These are phyloP conservation scores for Chrysanthemum lavandulifolium DNA, from an alignment of 129 eudicot genomes.

Conservation along the genomic window DNA sequence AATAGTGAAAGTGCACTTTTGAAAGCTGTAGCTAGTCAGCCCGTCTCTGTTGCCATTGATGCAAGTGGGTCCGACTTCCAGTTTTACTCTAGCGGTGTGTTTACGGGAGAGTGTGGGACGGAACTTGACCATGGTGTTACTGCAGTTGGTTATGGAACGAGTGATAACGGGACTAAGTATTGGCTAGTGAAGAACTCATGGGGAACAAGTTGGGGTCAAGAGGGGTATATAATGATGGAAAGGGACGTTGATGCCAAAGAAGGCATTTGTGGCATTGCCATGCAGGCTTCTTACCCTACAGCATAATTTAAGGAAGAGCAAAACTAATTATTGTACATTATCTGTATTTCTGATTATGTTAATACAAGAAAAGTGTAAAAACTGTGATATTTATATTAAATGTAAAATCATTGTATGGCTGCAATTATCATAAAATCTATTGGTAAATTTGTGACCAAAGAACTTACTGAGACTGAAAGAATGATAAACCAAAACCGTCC, in stretches of 20 bases:
- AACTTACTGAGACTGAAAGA: too few species aligned
- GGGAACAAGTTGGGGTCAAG: constrained; percentile 38
- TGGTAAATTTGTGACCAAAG: background rate
- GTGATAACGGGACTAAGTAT: constrained; percentile 34
- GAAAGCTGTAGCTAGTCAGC: constrained; percentile 37
- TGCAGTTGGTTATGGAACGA: constrained; percentile 32
- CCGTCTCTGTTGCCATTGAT: constrained; percentile 38
- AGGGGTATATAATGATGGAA: constrained; percentile 35
- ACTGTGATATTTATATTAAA: background rate
- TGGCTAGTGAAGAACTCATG: constrained; percentile 38
- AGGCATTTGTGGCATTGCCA: constrained; percentile 36
- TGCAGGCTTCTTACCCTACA: constrained; percentile 33
- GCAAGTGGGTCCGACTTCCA: constrained; percentile 38
- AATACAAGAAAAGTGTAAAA: constrained; percentile 5
- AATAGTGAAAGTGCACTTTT: constrained; percentile 33
- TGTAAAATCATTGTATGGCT: background rate
- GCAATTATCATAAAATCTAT: background rate
- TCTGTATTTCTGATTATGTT: constrained; percentile 8
- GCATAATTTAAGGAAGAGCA: background rate
- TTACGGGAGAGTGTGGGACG: constrained; percentile 33
- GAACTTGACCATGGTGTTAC: constrained; percentile 37
- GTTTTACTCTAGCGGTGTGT: constrained; percentile 28
- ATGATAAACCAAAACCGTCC: too few species aligned
- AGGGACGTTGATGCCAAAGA: constrained; percentile 29
- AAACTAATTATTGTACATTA: background rate